Evolutionary conservation across 768 basidiomycete genomes (phyloP), one percentile per base, ranked within the genome.

Genomic region (Leccinellum rugosiceps): DNA sequence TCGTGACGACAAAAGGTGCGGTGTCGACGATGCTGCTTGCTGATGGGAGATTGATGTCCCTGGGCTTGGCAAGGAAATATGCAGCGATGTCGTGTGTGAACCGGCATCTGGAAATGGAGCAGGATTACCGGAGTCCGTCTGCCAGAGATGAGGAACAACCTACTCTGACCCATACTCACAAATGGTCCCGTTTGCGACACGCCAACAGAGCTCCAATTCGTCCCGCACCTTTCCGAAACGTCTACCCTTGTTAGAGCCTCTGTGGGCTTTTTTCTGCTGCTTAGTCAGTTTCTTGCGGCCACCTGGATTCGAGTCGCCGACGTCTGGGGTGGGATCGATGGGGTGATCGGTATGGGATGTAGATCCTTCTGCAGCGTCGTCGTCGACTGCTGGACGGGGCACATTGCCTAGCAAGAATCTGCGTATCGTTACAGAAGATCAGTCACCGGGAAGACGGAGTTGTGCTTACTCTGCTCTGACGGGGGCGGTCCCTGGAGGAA

Each of bases 221-320:
- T 95, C 94, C 53, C 83, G 78, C 17, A 90, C 78, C 67, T 88
- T 88, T 17, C 80, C 85, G 71, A 93, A 94, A 14, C 85, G 80
- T 43, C 95, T 74, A 13, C 84, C 87, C 68, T 93, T 95, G 72
- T 96, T 97, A 58, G 86, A 84, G 2, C 94, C 94, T 31, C 83
- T 77, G 58, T 84, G 80, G 11, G 86, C 83, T 71, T 90, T 90
- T 70, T 83, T 87, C 68, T 86, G 81, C 61, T 86, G 84, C 66
- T 83, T 86, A 11, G 79, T 80, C 54, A 78, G 67, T 62, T 76
- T 79, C 61, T 78, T 78, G 44, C 68, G 60, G 2, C 70, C 64
- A 23, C 72, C 69, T 48, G 58, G 62, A 44, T 60, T 62, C 1
- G 50, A 10, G 25, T 66, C 64, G 8, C 69, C 68, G 19, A 43